Conservation (phyloP, 306 rosid species). For the Hippophae tibetana region DNA sequence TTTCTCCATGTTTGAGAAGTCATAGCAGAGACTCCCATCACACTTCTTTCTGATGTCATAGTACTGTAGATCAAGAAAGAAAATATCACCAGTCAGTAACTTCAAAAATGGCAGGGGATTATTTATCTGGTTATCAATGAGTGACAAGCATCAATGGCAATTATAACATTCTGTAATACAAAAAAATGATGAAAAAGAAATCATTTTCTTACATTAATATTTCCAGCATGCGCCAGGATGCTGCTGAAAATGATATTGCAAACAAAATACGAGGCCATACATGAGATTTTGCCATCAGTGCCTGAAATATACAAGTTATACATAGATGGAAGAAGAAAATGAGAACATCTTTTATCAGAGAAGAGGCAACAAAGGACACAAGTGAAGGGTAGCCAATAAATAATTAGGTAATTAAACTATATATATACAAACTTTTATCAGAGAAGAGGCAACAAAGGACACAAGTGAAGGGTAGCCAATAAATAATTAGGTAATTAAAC, state of each 20-base stretch:
- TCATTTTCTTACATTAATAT: conserved; percentile 52
- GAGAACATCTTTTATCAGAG: neutral
- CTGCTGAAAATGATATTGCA: conserved; percentile 72
- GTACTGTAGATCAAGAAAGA: conserved; percentile 42
- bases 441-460: conserved; percentile 2
- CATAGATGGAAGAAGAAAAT: neutral
- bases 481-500: no score
- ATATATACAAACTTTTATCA: neutral
- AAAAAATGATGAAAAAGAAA: conserved; percentile 15
- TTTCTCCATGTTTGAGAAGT: conserved; percentile 89
- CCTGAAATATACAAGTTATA: conserved; percentile 35
- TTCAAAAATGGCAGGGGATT: conserved; percentile 4
- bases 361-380: conserved; percentile 4
- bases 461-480: neutral
- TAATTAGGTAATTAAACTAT: no score
- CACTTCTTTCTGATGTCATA: conserved; percentile 90
- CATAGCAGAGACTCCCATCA: conserved; percentile 83
- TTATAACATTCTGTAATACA: conserved; percentile 6
- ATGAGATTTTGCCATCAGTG: conserved; percentile 71
- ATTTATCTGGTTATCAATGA: no score
- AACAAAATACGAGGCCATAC: conserved; percentile 66
- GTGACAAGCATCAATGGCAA: neutral
- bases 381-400: neutral
- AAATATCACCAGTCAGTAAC: conserved; percentile 21
- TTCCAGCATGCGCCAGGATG: conserved; percentile 64